These are phyloP conservation scores for Penicillium parvum DNA, from an alignment of 495 filamentous ascomycete genomes.

Conservation along the genomic window DNA sequence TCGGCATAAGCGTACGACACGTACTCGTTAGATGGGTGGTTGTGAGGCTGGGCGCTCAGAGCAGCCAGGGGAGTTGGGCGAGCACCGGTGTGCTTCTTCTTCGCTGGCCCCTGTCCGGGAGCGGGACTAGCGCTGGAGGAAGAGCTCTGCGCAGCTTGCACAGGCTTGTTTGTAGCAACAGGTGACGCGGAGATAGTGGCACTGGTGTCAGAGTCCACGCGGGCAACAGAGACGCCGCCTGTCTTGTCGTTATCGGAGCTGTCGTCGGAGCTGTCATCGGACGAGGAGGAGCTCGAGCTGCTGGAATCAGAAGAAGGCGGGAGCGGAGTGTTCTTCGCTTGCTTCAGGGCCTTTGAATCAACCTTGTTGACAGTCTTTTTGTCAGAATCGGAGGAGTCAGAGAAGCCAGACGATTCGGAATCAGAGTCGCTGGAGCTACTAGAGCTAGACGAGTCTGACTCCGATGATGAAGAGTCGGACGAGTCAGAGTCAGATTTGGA, in stretches of 20 bases:
- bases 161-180: slow-evolving; percentile 21
- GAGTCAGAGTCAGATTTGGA: slow-evolving; percentile 26
- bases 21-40: slow-evolving; percentile 66
- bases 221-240: slow-evolving; percentile 10
- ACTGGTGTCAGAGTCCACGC: slow-evolving; percentile 25
- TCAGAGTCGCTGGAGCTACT: slow-evolving; percentile 13
- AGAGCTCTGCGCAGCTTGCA: slow-evolving; percentile 27
- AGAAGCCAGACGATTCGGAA: slow-evolving; percentile 39
- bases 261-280: slow-evolving; percentile 2
- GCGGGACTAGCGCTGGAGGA: slow-evolving; percentile 44
- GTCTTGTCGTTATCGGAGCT: slow-evolving; percentile 23
- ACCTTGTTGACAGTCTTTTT: slow-evolving; percentile 25
- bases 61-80: slow-evolving; percentile 43
- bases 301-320: slow-evolving; percentile 45
- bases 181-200: slow-evolving; percentile 33
- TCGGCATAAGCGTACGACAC: slow-evolving; percentile 83
- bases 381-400: slow-evolving; percentile 34
- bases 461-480: slow-evolving; percentile 15
- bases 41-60: slow-evolving; percentile 41
- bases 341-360: slow-evolving; percentile 39
- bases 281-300: slow-evolving; percentile 9
- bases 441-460: slow-evolving; percentile 1
- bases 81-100: slow-evolving; percentile 49
- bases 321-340: slow-evolving; percentile 50
- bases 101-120: slow-evolving; percentile 38